Conservation (phyloP, 2,329 filamentous ascomycete genomes). For the Verruconis gallopava region DNA sequence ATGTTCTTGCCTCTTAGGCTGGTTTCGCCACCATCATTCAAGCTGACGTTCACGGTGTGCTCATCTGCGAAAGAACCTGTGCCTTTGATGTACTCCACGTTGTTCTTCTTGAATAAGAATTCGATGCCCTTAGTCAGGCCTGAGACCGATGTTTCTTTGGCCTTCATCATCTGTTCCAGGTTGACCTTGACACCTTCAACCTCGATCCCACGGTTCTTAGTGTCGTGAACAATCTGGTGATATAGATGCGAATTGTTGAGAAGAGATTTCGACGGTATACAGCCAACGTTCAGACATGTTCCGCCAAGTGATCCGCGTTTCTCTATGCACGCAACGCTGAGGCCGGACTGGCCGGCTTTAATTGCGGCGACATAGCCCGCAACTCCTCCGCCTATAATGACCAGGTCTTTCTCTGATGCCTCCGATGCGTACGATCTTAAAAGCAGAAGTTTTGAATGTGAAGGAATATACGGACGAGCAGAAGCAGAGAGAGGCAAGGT, state of each 20-base stretch:
- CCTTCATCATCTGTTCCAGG: conserved; percentile 92
- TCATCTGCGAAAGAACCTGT: conserved; percentile 76
- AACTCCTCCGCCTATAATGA: conserved; percentile 96
- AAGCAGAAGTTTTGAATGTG: conserved; percentile 1
- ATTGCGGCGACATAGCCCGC: conserved; percentile 98
- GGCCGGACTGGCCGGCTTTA: conserved; percentile 91
- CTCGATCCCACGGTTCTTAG: conserved; percentile 92
- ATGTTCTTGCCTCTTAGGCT: conserved; percentile 90
- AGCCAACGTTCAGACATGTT: conserved; percentile 97
- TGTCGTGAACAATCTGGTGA: conserved; percentile 93
- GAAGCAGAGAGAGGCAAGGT: not conserved
- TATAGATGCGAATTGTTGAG: conserved; percentile 99
- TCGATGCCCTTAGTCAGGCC: conserved; percentile 94
- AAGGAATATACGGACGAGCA: not conserved
- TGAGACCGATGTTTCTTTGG: conserved; percentile 82
- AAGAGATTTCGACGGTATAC: conserved; percentile 97
- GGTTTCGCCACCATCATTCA: conserved; percentile 84
- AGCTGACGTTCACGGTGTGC: conserved; percentile 80
- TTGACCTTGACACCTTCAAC: conserved; percentile 96
- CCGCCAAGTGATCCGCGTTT: conserved; percentile 92
- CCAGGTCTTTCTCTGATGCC: conserved; percentile 83
- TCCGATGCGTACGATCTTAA: conserved; percentile 4
- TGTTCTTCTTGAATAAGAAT: conserved; percentile 98
- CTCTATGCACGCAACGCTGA: conserved; percentile 88
- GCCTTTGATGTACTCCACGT: conserved; percentile 95